These are phyloP conservation scores for Vitis riparia DNA, from an alignment of 164 flowering plant species.

Conservation along the genomic window DNA sequence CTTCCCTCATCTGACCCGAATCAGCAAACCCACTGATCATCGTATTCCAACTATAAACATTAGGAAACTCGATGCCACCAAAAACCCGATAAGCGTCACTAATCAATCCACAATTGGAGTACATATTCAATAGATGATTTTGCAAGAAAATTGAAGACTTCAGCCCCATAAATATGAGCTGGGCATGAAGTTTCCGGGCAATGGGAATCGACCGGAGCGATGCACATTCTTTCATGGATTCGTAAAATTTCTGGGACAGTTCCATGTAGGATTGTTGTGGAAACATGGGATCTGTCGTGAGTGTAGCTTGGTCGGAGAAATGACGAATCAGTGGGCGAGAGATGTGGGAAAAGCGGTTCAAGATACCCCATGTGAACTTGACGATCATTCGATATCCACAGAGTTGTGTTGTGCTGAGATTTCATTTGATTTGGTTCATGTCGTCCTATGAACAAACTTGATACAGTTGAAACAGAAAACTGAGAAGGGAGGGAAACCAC, in stretches of 20 bases:
- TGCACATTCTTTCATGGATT: constrained; percentile 37
- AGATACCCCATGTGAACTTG: constrained; percentile 26
- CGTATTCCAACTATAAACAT: constrained; percentile 44
- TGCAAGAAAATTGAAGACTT: constrained; percentile 46
- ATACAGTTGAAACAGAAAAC: too few relatives aligned
- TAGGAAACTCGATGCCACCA: constrained; percentile 17
- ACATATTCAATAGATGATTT: constrained; percentile 45
- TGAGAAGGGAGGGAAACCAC: neutral
- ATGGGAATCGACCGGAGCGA: constrained; percentile 10
- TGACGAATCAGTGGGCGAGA: constrained; percentile 2
- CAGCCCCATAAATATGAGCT: constrained; percentile 36
- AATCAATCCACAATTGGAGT: constrained; percentile 36
- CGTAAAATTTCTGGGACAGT: constrained; percentile 29
- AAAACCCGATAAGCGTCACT: constrained; percentile 35
- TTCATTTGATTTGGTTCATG: constrained; percentile 11
- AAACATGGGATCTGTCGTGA: too few relatives aligned
- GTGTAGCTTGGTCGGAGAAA: constrained; percentile 1
- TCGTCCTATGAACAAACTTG: too few relatives aligned
- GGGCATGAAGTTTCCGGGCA: constrained; percentile 40
- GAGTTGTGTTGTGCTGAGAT: neutral
- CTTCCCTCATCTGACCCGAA: constrained; percentile 28
- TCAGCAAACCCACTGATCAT: constrained; percentile 32
- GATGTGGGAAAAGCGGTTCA: neutral
- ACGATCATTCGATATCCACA: constrained; percentile 14
- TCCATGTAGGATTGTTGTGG: constrained; percentile 27